Conservation (phyloP, 768 basidiomycete genomes). For the Kwoniella sp. region DNA sequence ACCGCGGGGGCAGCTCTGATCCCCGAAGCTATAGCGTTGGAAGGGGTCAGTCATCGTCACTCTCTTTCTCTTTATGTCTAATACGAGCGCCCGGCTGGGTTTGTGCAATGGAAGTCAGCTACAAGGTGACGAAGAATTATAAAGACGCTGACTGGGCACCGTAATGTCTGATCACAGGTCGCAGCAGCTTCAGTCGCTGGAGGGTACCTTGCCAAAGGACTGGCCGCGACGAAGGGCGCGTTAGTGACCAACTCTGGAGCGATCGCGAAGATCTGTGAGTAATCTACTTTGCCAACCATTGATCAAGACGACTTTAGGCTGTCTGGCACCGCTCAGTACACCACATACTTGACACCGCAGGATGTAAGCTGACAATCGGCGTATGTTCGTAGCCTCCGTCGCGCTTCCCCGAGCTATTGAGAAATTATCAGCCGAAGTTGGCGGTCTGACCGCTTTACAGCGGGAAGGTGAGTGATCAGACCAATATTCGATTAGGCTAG, state of each 20-base stretch:
- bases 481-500: neutral
- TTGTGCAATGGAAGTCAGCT: neutral
- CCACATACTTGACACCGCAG: too few relatives aligned
- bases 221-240: slow-evolving; percentile 41
- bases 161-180: slow-evolving; percentile 13
- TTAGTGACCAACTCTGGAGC: slow-evolving; percentile 41
- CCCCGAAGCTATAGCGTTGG: slow-evolving; percentile 41
- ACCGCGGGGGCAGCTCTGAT: slow-evolving; percentile 50
- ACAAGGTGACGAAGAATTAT: neutral
- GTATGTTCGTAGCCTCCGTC: slow-evolving; percentile 31
- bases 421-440: slow-evolving; percentile 42
- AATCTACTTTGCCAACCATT: too few relatives aligned
- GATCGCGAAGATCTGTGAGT: slow-evolving; percentile 48
- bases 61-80: neutral
- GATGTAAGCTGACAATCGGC: neutral
- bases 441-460: slow-evolving; percentile 47
- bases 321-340: too few relatives aligned
- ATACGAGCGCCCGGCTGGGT: too few relatives aligned
- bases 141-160: neutral
- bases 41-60: slow-evolving; percentile 30
- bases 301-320: too few relatives aligned
- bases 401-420: slow-evolving; percentile 50
- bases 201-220: slow-evolving; percentile 40
- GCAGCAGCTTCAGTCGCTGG: slow-evolving; percentile 41
- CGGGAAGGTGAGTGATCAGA: slow-evolving; percentile 47